A percentile compares a stretch with the other conserved stretches of the same genome.
phyloP scores from a whole-genome alignment of 768 basidiomycete genomes.

The Kwoniella heveanensis region DNA sequence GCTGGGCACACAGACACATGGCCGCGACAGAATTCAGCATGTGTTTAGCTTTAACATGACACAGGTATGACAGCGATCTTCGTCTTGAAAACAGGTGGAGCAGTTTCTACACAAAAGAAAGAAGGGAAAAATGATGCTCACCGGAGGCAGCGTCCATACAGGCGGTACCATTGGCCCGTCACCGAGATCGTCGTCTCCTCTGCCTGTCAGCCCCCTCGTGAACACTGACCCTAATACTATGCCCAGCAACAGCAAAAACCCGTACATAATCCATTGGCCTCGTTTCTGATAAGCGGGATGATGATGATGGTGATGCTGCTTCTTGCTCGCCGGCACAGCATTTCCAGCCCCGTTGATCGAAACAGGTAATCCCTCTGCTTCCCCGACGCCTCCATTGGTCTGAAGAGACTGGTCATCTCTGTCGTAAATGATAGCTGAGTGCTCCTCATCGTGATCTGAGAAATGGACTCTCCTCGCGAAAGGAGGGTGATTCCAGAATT shows the following conservation, averaged over 20 bases:
- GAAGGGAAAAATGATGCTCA: conserved; percentile 25
- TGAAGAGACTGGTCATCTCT: no score
- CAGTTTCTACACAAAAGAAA: no score
- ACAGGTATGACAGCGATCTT: no score
- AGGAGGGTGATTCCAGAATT: conserved; percentile 24
- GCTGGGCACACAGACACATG: conserved; percentile 28
- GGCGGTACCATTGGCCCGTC: conserved; percentile 47
- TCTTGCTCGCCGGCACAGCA: neutral
- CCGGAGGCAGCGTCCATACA: conserved; percentile 44
- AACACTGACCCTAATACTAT: conserved; percentile 17
- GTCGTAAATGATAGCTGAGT: conserved; percentile 10
- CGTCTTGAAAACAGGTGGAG: no score
- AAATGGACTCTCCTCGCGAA: conserved; percentile 16
- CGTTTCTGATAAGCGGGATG: conserved; percentile 9
- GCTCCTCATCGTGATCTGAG: conserved; percentile 16
- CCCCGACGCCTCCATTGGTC: conserved; percentile 1
- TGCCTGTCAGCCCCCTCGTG: conserved; percentile 11
- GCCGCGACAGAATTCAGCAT: no score
- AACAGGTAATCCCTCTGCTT: conserved; percentile 5
- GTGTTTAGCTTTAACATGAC: no score
- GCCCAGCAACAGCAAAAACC: conserved; percentile 13
- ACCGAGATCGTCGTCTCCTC: conserved; percentile 1
- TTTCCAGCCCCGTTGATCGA: conserved; percentile 13
- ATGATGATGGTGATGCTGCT: conserved; percentile 17
- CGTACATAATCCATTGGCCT: conserved; percentile 19